Conservation (phyloP, 768 basidiomycete species). For the Agaricus blazei region DNA sequence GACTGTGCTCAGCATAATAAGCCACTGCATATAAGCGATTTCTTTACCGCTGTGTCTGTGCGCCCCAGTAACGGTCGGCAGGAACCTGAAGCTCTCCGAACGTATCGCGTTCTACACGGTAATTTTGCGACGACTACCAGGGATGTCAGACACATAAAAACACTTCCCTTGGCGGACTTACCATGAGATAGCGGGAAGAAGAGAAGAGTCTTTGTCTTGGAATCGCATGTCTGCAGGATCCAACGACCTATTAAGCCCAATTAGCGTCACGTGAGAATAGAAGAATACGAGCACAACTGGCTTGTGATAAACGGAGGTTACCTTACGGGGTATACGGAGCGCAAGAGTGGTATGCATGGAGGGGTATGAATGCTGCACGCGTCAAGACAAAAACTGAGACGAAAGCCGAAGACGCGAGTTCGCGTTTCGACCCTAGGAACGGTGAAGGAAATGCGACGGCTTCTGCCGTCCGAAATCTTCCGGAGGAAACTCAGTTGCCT, state of each 20-base stretch:
- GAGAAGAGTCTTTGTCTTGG: constrained; percentile 26
- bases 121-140: constrained; percentile 40
- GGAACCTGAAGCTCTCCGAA: constrained; percentile 91
- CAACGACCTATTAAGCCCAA: constrained; percentile 19
- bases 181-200: constrained; percentile 26
- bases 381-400: not conserved
- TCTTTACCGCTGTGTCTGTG: constrained; percentile 88
- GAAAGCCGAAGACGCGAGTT: not conserved
- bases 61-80: constrained; percentile 86
- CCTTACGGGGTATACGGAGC: constrained; percentile 7
- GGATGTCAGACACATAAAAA: not conserved
- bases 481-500: constrained; percentile 2
- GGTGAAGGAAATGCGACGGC: constrained; percentile 8
- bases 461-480: constrained; percentile 22
- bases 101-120: constrained; percentile 85
- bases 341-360: constrained; percentile 8
- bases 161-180: constrained; percentile 9
- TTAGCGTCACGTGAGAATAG: constrained; percentile 26
- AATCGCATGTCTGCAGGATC: constrained; percentile 11
- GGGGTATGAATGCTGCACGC: not conserved
- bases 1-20: not conserved
- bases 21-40: not conserved
- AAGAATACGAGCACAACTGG: constrained; percentile 3
- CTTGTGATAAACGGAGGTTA: constrained; percentile 3
- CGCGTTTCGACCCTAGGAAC: not conserved